These are phyloP conservation scores for Acrocalymma vagum DNA, from an alignment of 2,329 filamentous ascomycete species.

Conservation along the genomic window DNA sequence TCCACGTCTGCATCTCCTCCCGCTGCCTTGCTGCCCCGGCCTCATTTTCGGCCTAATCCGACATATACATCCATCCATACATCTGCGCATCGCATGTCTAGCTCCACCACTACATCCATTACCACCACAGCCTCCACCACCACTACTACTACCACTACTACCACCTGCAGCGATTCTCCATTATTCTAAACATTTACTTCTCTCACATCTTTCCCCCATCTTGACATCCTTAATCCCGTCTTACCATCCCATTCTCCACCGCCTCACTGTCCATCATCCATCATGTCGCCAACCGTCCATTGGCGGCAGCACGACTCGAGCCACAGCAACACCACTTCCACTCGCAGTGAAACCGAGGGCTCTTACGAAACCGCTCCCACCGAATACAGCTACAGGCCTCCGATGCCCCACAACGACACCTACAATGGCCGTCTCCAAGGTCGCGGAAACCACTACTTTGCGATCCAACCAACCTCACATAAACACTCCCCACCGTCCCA, in stretches of 20 bases:
- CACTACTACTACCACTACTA: no score
- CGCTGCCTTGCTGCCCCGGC: constrained; percentile 33
- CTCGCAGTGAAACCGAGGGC: constrained; percentile 39
- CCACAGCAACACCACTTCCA: constrained; percentile 36
- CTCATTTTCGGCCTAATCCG: constrained; percentile 20
- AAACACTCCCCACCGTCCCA: constrained; percentile 22
- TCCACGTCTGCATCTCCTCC: constrained; percentile 36
- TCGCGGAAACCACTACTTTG: constrained; percentile 32
- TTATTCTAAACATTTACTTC: constrained; percentile 32
- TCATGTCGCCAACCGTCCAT: constrained; percentile 43
- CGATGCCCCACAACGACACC: constrained; percentile 39
- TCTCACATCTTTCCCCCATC: constrained; percentile 20
- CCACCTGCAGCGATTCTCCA: no score
- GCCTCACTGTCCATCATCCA: constrained; percentile 18
- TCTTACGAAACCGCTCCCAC: constrained; percentile 45
- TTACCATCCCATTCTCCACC: constrained; percentile 4
- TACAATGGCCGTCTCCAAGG: constrained; percentile 40
- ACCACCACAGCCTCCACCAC: no score
- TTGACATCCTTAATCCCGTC: constrained; percentile 14
- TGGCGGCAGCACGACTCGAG: constrained; percentile 44
- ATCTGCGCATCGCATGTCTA: constrained; percentile 23
- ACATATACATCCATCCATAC: constrained; percentile 28
- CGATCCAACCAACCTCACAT: constrained; percentile 16
- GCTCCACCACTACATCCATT: no score
- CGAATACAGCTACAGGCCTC: constrained; percentile 42